Evolutionary conservation across 2,329 filamentous ascomycete species (phyloP), one percentile per base, ranked within the genome.

Genomic region (Colletotrichum phormii): DNA sequence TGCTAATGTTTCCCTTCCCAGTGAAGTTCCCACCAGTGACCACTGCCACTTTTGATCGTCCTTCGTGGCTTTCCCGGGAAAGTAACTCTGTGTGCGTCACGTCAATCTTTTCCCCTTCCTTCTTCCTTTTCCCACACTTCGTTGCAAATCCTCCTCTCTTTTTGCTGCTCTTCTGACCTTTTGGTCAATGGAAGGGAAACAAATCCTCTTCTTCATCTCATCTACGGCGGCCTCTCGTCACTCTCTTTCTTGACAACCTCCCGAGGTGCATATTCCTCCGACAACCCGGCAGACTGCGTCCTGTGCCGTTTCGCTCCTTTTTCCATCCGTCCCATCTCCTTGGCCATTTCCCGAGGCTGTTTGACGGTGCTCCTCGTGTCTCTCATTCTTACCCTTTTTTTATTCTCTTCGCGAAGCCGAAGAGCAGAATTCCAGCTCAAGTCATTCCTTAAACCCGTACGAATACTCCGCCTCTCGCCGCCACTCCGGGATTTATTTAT

Each of bases 241-340:
- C 35, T 42, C 62, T 57, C 18, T 55, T 35, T 55, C n/a, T 31
- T 6, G 24, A 42, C 35, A 57, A 15, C 37, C 67, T 73, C 31
- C 51, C 22, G 37, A 29, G 55, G 61, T 65, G 54, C 58, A 68
- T 64, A 33, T 49, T 53, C 26, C 57, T 67, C 51, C 57, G 62
- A 46, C 51, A 71, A 54, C 37, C 61, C 55, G 63, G 33, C 54
- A 65, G 60, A 67, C 49, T 61, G 71, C 55, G 70, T 64, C 60
- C 54, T 69, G 58, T 71, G 57, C 65, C 53, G 59, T 22, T 69
- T 59, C 65, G 24, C 69, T 72, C 69, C 70, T 60, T 70, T 64
- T 64, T 11, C 42, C 22, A 29, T 29, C 46, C 55, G 35, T 61
- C 60, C n/a, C 60, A 60, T 63, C 65, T 63, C 53, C 12, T 54